Conservation (phyloP, 192 early-diverging fungal genomes). For the Neocallimastix lanati region DNA sequence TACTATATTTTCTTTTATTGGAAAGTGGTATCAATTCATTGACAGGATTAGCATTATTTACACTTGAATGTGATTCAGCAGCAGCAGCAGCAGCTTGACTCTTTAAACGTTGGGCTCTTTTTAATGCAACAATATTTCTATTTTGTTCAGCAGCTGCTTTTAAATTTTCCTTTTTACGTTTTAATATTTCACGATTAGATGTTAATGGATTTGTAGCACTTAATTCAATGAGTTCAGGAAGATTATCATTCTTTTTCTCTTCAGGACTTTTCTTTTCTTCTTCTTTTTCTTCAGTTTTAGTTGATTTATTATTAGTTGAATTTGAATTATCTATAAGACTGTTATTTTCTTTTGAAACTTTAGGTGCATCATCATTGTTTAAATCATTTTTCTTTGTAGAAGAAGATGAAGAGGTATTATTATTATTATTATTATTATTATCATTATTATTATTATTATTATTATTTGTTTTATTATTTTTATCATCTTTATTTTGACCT, state of each 20-base stretch:
- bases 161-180: neutral
- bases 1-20: neutral
- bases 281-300: neutral
- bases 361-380: constrained; percentile 11
- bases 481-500: neutral
- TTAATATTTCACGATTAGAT: neutral
- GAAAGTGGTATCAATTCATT: neutral
- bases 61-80: neutral
- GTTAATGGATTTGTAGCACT: neutral
- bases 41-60: neutral
- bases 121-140: neutral
- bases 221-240: constrained; percentile 1
- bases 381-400: constrained; percentile 27
- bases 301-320: constrained; percentile 5
- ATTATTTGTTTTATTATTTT: constrained; percentile 3
- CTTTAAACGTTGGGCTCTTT: neutral
- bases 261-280: neutral
- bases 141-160: neutral
- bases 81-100: neutral
- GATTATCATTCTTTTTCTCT: neutral
- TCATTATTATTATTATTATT: constrained; percentile 2
- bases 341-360: constrained; percentile 27
- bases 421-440: too few species aligned
- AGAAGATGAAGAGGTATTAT: too few species aligned
- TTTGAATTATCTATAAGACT: constrained; percentile 43